Evolutionary conservation across 116 monocot genomes (phyloP).

Genomic region (Phalaenopsis hybrid): DNA sequence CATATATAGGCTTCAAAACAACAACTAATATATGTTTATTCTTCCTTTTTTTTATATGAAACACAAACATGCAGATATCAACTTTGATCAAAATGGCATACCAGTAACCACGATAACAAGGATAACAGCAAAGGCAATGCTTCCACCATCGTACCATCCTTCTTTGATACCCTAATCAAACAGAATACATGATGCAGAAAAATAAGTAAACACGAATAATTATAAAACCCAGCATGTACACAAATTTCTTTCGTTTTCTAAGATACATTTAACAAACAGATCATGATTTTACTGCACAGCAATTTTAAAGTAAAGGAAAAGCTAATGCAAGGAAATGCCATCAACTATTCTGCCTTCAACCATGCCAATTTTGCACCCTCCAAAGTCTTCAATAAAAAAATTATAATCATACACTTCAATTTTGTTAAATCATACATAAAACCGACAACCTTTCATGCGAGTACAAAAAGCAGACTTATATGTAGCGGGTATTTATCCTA

Average conservation of each 20-base stretch:
- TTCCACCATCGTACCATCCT: slow-evolving; percentile 99
- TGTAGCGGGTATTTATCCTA: too few relatives aligned
- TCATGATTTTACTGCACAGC: background rate
- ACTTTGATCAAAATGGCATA: slow-evolving; percentile 12
- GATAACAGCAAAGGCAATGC: slow-evolving; percentile 89
- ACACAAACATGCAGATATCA: background rate
- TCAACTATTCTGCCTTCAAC: background rate
- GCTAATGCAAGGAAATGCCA: background rate
- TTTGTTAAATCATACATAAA: background rate
- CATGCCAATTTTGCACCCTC: background rate
- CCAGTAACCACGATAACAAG: slow-evolving; percentile 92
- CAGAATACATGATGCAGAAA: background rate
- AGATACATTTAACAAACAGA: background rate
- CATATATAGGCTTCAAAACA: too few relatives aligned
- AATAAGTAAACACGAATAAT: background rate
- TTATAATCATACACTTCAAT: background rate
- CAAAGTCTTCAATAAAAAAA: background rate
- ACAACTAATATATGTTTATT: too few relatives aligned
- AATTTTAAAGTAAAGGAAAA: background rate
- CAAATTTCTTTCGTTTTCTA: background rate
- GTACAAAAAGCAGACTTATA: too few relatives aligned
- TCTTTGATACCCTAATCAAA: slow-evolving; percentile 71
- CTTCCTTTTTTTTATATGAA: too few relatives aligned
- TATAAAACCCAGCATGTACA: background rate
- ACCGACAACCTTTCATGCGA: background rate